Base-by-base conservation (phyloP, 257 asterid genomes). In the Solanum pinnatisectum region DNA sequence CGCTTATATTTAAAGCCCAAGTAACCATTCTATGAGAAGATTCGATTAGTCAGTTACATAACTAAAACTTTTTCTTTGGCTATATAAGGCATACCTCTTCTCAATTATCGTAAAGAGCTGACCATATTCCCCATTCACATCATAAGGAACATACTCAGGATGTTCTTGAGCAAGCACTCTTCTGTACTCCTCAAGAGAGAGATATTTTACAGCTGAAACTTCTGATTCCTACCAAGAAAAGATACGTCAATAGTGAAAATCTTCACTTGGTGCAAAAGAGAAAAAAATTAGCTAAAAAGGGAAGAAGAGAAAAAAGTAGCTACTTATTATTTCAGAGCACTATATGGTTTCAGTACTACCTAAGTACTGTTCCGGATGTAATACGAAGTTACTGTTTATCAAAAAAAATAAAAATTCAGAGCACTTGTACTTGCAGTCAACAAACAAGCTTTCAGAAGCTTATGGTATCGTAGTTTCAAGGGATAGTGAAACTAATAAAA, bases 141-240 rank as follows among this genome's bases (percentile, higher is more conserved):
- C 98, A 90, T 97, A 97, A 44, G 98, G 98, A 89, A 94, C 99
- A 79, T 90, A 94, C 12, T 91, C 89, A 84, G 99, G 95, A 91
- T 96, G 99, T 90, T 92, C 94, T 86, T 94, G 92, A 59, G 90
- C 94, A 86, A 97, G 98, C 91, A 94, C 91, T 87, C 94, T 90
- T 92, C 91, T 94, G 42, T 97, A 97, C 89, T 96, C 96, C 90
- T 96, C 95, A 59, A 90, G 60, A 32, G 95, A 91, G 89, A 95
- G 88, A 91, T 96, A 97, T 91, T 97, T 97, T 77, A 97, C 99
- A 67, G 98, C 98, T 89, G 99, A 96, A 89, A 97, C 99, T 91
- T 97, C 99, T 87, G 98, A 96, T 91, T 97, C 99, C 99, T 97
- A 90, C 93, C 87, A 91, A 79, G 91, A 87, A 87, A 74, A 15